Percentiles rank a stretch among this genome's conserved stretches.
Conservation (phyloP, 2,329 filamentous ascomycete genomes). For the Daldinia sp. region DNA sequence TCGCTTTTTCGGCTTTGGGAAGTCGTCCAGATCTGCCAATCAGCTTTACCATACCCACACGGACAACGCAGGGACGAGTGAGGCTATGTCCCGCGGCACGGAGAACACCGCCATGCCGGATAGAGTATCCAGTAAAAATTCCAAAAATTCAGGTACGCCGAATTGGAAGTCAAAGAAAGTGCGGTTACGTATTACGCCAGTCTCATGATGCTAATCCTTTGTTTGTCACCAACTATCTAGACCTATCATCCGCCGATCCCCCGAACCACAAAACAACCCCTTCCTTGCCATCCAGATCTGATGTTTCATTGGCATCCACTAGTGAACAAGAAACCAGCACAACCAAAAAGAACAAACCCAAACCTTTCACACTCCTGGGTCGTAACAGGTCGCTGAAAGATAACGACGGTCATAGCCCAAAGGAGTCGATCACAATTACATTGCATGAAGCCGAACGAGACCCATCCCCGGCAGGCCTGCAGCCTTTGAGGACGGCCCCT, state of each 20-base stretch:
- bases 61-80: slow-evolving; percentile 37
- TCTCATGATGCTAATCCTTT: slow-evolving; percentile 39
- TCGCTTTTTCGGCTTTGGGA: slow-evolving; percentile 48
- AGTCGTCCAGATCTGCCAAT: slow-evolving; percentile 39
- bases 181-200: slow-evolving; percentile 16
- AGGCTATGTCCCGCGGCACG: slow-evolving; percentile 44
- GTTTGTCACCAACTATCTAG: slow-evolving; percentile 34
- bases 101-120: slow-evolving; percentile 44
- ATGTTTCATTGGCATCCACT: slow-evolving; percentile 61
- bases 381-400: slow-evolving; percentile 63
- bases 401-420: slow-evolving; percentile 49
- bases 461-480: slow-evolving; percentile 49
- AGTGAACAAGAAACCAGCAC: slow-evolving; percentile 55
- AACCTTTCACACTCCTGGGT: slow-evolving; percentile 62
- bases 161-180: slow-evolving; percentile 23
- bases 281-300: slow-evolving; percentile 58
- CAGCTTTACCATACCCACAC: slow-evolving; percentile 40
- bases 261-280: slow-evolving; percentile 51
- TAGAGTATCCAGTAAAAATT: slow-evolving; percentile 43
- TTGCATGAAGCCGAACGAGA: slow-evolving; percentile 50
- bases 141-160: slow-evolving; percentile 46
- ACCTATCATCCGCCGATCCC: slow-evolving; percentile 47
- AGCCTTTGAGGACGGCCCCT: slow-evolving; percentile 68
- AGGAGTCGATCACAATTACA: slow-evolving; percentile 46
- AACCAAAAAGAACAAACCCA: slow-evolving; percentile 60